Evolutionary conservation across 768 basidiomycete genomes (phyloP), one percentile per base, ranked within the genome.

Genomic region (Podaxis rugospora): DNA sequence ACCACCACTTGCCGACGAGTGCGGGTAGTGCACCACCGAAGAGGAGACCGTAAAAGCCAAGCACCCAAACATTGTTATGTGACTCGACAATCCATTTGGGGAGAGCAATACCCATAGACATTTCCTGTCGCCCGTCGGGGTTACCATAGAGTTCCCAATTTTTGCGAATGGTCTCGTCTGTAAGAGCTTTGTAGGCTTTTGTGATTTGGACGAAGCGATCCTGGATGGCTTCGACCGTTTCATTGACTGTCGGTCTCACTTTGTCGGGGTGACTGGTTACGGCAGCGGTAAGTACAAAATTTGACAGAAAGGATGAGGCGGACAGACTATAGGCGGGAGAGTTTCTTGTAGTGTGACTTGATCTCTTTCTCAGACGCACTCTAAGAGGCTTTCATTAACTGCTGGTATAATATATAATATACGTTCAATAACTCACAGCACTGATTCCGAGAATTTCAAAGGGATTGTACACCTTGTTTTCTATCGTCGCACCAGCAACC

Each of bases 1-100:
- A 99, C 97, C 97, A 99, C 97, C 97, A 98, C 36, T 87, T 84
- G 13, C 93, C 90, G 56, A 99, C 96, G 50, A 96, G 78, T 40
- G 82, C 83, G 25, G 97, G 97, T 21, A 99, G 82, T 1, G 88
- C 82, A 52, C 87, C 87, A 50, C 95, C 97, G 55, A 99, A 88
- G n/a, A 95, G 69, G 11, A 96, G 55, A 2, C 88, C 96, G 68
- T 99, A 99, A 11, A 84, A 75, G 21, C 88, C 92, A 49, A 99
- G 81, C 0, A 98, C 93, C 87, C 89, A 95, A 28, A 92, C 82
- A 63, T 89, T 93, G 74, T 98, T 97, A 68, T 92, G 85, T 44
- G 91, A 84, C 67, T 95, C 94, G 53, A 99, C 82, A 58, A 99
- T 86, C 94, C 95, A 98, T 57, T 84, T 80, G 0, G 97, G 97